phyloP scores from a whole-genome alignment of 441 rosid species.

The Adansonia grandidieri region DNA sequence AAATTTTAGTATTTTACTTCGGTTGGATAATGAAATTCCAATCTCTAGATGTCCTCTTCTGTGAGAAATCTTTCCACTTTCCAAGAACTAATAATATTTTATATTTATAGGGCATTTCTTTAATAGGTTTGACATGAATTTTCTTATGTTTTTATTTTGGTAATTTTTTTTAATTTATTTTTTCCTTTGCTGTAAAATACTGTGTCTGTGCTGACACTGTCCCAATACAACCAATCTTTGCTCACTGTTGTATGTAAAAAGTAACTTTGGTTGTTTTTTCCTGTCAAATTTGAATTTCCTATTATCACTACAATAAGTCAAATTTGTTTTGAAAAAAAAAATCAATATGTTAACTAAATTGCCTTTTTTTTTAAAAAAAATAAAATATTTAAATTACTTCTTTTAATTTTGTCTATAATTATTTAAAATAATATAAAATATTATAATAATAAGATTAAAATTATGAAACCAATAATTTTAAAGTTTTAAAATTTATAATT shows the following conservation, averaged over 20 bases:
- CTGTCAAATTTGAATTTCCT: not conserved
- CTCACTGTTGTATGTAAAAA: conserved; percentile 1
- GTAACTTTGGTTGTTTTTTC: not conserved
- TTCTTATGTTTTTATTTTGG: conserved; percentile 11
- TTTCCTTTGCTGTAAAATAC: not conserved
- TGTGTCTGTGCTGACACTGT: conserved; percentile 36
- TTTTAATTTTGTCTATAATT: no score
- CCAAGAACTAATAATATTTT: conserved; percentile 34
- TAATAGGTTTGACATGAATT: conserved; percentile 39
- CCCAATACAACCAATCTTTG: conserved; percentile 36
- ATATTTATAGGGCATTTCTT: not conserved
- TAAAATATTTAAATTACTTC: no score
- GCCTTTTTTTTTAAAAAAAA: no score
- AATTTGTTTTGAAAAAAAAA: no score
- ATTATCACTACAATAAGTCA: not conserved
- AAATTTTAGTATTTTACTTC: conserved; percentile 11
- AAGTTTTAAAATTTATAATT: no score
- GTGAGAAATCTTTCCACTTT: conserved; percentile 48
- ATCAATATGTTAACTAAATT: no score
- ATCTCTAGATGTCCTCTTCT: conserved; percentile 43
- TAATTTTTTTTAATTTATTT: not conserved
- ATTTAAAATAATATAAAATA: no score
- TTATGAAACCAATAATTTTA: no score
- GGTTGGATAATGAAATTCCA: conserved; percentile 35
- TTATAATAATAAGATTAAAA: no score